Evolutionary conservation across 2,329 filamentous ascomycete genomes (phyloP).

Genomic region (Pseudofabraea citricarpa): DNA sequence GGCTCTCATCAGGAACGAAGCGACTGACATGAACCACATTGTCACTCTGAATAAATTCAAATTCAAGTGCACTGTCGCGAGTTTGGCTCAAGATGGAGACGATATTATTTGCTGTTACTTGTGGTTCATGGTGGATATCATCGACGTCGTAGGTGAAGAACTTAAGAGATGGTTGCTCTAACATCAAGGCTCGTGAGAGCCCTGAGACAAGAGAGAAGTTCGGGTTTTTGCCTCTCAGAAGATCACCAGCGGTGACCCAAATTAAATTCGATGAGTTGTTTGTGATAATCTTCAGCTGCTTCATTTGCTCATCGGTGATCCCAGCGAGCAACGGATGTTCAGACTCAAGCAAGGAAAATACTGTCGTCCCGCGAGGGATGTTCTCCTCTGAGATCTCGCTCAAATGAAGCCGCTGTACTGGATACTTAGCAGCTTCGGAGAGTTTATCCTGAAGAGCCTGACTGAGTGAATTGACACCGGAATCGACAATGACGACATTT

Average conservation of each 20-base stretch:
- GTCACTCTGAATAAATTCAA: neutral
- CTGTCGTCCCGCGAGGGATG: neutral
- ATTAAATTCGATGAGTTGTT: neutral
- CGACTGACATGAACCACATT: constrained; percentile 7
- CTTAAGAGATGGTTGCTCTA: constrained; percentile 1
- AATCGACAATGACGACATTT: neutral
- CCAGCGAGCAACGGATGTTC: neutral
- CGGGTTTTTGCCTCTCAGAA: neutral
- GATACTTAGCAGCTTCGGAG: neutral
- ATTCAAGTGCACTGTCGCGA: neutral
- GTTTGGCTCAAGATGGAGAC: neutral
- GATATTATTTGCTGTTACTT: neutral
- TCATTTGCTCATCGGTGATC: neutral
- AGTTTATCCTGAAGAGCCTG: neutral
- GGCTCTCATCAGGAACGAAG: constrained; percentile 5
- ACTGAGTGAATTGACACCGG: neutral
- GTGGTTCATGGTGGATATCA: neutral
- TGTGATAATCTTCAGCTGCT: neutral
- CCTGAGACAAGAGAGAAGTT: neutral
- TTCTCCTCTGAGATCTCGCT: neutral
- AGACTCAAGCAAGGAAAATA: neutral
- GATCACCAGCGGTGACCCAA: neutral
- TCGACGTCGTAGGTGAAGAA: neutral
- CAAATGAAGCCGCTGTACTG: neutral
- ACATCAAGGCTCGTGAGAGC: neutral